Conservation (phyloP, 1,139 yeast species). For the Magnusiomyces tetraspermus region DNA sequence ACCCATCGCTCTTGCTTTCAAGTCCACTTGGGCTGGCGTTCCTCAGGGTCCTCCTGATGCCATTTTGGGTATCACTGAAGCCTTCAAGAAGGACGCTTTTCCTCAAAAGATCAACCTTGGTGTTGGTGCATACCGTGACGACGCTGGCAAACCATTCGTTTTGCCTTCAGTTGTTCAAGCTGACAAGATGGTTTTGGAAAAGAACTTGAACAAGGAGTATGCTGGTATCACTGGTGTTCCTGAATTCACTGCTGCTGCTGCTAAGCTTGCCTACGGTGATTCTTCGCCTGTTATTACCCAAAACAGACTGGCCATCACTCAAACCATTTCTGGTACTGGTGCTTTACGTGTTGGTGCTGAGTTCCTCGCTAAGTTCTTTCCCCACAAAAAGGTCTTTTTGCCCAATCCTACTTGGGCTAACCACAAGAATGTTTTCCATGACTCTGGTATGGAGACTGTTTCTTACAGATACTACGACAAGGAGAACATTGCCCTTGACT, state of each 20-base stretch:
- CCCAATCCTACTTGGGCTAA: constrained; percentile 75
- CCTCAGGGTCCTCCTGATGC: constrained; percentile 61
- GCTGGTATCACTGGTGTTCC: constrained; percentile 75
- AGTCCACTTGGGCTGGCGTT: constrained; percentile 33
- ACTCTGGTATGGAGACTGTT: constrained; percentile 40
- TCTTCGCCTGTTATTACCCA: constrained; percentile 33
- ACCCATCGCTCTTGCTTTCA: constrained; percentile 10
- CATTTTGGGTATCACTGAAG: constrained; percentile 56
- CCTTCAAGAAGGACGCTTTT: constrained; percentile 38
- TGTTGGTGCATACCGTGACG: too few species aligned
- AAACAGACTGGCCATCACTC: constrained; percentile 50
- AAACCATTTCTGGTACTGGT: constrained; percentile 66
- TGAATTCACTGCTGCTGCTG: constrained; percentile 66
- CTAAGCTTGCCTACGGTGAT: constrained; percentile 47
- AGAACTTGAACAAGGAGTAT: constrained; percentile 78
- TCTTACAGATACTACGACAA: constrained; percentile 61
- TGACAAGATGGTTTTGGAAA: constrained; percentile 25
- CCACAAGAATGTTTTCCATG: constrained; percentile 44
- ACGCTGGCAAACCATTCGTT: constrained; percentile 88
- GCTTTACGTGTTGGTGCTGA: constrained; percentile 61
- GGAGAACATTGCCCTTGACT: constrained; percentile 51
- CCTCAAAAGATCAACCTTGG: constrained; percentile 77
- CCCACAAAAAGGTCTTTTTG: constrained; percentile 40
- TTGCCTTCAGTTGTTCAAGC: constrained; percentile 75
- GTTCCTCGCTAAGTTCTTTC: constrained; percentile 46